Base-by-base conservation (phyloP, 345 rosid genomes). In the Iberis pinnata region DNA sequence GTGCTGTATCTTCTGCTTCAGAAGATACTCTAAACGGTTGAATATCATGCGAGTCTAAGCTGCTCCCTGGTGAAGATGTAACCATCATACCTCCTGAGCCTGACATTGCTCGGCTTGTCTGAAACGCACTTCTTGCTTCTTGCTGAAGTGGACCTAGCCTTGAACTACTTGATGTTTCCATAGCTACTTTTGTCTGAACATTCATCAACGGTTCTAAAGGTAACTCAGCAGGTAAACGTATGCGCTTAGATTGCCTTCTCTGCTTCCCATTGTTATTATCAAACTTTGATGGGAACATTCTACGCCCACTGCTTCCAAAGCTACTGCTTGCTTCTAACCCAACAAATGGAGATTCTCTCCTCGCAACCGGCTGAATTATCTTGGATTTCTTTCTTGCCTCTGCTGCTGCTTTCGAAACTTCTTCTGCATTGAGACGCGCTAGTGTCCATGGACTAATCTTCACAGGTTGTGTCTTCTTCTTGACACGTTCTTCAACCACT, bases 381-480 rank as follows among this genome's bases (percentile, higher is more conserved):
- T 77, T 83, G 50, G 98, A 92, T 51, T 79, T 88, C 68, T 81
- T 85, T 58, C 95, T 81, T 39, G 98, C 98, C 72, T 85, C 95
- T 37, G 98, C 90, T 33, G 98, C 98, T 39, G 95, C 95, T 71
- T 73, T 88, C 5, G 98, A 78, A 24, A 92, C 85, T 57, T 88
- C 98, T 70, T 92, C 98, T 7, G 97, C 94, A 18, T 85, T 88
- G 60, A 92, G 73, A 6, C 93, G 76, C 4, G 95, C 98, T 65
- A 92, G 75, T 18, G 90, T 77, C 98, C 97, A 92, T 1, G 98
- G 98, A 65, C 95, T 85, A 52, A 92, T 88, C 77, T 80, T 88
- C 39, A 92, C 94, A 27, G 80, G 74, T 53, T 67, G 78, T 0
- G 80, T 74, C 61, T 80, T 85, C 83, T 83, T 88, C 82, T 78